These are phyloP conservation scores for Lactuca sativa DNA, from an alignment of 129 eudicot species.

Conservation along the genomic window DNA sequence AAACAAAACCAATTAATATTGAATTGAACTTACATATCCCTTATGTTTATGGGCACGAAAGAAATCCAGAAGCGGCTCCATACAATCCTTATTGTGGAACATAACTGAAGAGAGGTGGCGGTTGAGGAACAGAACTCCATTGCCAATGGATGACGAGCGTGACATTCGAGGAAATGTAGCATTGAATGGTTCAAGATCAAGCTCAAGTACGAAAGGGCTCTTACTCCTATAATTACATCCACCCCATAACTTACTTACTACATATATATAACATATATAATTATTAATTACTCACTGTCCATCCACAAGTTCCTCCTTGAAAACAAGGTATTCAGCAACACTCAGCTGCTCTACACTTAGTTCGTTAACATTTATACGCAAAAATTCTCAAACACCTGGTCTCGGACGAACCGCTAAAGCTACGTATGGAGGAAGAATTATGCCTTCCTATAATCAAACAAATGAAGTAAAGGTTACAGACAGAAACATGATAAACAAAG, in stretches of 20 bases:
- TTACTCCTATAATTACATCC: slow-evolving; percentile 33
- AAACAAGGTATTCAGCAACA: slow-evolving; percentile 70
- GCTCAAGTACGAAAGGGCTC: slow-evolving; percentile 62
- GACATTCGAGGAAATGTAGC: slow-evolving; percentile 88
- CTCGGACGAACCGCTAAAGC: slow-evolving; percentile 93
- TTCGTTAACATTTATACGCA: slow-evolving; percentile 84
- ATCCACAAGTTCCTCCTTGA: slow-evolving; percentile 81
- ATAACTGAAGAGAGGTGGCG: slow-evolving; percentile 95
- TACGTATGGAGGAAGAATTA: slow-evolving; percentile 90
- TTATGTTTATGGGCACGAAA: slow-evolving; percentile 80
- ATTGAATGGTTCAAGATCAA: slow-evolving; percentile 95
- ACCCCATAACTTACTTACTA: too few relatives aligned
- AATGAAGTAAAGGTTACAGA: background rate
- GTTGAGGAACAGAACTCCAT: slow-evolving; percentile 96
- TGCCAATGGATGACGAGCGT: slow-evolving; percentile 91
- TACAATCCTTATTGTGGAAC: slow-evolving; percentile 87
- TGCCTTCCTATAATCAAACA: slow-evolving; percentile 72
- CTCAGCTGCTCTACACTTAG: slow-evolving; percentile 82
- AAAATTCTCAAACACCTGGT: slow-evolving; percentile 98
- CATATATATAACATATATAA: background rate
- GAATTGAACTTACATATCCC: slow-evolving; percentile 63
- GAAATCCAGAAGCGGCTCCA: slow-evolving; percentile 92
- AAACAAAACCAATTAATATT: background rate
- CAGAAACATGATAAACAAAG: background rate
- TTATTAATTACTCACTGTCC: slow-evolving; percentile 55